Evolutionary conservation across 2,329 filamentous ascomycete genomes (phyloP).

Genomic region (Fusarium fracticaudum): DNA sequence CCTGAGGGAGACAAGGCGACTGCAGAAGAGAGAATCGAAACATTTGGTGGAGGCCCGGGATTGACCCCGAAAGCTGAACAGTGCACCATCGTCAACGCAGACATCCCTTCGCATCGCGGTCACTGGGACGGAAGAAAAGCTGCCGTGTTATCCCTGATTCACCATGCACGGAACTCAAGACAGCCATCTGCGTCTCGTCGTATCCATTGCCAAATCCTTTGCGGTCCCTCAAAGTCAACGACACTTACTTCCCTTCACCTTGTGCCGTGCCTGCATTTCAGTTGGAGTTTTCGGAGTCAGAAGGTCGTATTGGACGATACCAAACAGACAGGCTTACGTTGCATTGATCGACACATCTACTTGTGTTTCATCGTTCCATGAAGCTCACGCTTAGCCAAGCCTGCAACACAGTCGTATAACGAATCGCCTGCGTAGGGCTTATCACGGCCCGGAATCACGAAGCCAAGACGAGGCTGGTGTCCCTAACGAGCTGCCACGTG

Average conservation of each 20-base stretch:
- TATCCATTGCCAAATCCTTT: neutral
- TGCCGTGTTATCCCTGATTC: neutral
- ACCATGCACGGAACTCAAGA: neutral
- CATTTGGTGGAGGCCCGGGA: neutral
- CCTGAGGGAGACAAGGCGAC: neutral
- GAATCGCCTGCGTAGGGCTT: no score
- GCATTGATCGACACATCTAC: neutral
- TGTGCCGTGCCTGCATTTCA: neutral
- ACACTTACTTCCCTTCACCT: no score
- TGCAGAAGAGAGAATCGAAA: neutral
- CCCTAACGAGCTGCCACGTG: accelerated
- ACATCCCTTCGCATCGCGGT: neutral
- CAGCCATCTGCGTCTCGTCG: neutral
- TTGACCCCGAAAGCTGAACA: neutral
- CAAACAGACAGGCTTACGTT: no score
- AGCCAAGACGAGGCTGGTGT: neutral
- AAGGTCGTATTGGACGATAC: neutral
- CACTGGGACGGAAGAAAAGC: neutral
- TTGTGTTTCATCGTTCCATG: neutral
- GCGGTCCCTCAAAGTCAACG: neutral
- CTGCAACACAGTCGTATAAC: no score
- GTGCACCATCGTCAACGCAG: neutral
- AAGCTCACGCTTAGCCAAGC: no score
- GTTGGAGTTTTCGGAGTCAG: neutral
- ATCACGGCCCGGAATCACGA: no score